Evolutionary conservation across 441 rosid species (phyloP).

Genomic region (Raphanus hybrid): DNA sequence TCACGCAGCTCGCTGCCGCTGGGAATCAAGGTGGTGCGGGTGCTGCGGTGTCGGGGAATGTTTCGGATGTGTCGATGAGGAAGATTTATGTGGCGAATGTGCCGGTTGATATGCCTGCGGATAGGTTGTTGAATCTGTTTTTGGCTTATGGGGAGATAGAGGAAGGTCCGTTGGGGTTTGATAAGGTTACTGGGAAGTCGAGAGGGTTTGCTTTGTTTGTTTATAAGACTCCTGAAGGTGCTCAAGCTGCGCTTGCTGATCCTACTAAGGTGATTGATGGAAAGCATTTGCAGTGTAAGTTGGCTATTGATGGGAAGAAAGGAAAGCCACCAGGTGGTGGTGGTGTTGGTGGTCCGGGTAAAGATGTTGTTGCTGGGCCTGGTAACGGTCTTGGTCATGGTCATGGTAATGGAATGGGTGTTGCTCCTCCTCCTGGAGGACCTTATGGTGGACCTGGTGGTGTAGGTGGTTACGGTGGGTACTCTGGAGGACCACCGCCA

Average conservation of each 20-base stretch:
- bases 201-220: constrained; percentile 88
- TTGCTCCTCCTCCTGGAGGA: constrained; percentile 50
- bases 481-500: constrained; percentile 51
- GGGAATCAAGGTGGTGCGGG: constrained; percentile 57
- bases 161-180: constrained; percentile 94
- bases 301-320: constrained; percentile 81
- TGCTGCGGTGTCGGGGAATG: constrained; percentile 25
- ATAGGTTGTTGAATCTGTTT: constrained; percentile 70
- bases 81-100: constrained; percentile 91
- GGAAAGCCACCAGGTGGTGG: constrained; percentile 46
- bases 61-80: constrained; percentile 60
- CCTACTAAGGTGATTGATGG: constrained; percentile 81
- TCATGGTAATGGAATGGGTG: constrained; percentile 56
- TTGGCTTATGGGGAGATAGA: constrained; percentile 79
- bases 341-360: constrained; percentile 13
- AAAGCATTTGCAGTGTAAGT: constrained; percentile 69
- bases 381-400: constrained; percentile 54
- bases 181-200: constrained; percentile 83
- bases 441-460: constrained; percentile 58
- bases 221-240: constrained; percentile 82
- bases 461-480: constrained; percentile 54
- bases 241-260: constrained; percentile 82
- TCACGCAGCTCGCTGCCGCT: constrained; percentile 84
- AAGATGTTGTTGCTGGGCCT: constrained; percentile 42
- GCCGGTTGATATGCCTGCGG: constrained; percentile 77